Evolutionary conservation across 2,329 filamentous ascomycete species (phyloP), one percentile per base, ranked within the genome.

Genomic region (Dothideomycetes sp.): DNA sequence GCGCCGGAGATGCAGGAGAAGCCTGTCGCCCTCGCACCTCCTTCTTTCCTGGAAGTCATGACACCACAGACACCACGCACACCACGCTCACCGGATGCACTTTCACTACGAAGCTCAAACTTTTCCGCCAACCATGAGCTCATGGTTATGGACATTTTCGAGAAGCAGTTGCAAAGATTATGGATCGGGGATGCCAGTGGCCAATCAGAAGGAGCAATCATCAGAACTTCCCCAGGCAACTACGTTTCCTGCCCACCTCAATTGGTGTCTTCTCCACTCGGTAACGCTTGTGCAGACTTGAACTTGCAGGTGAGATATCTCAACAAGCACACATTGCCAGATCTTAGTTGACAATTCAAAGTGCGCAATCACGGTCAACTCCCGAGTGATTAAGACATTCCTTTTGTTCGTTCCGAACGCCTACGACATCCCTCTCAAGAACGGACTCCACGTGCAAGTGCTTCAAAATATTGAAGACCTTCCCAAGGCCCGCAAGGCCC

Each of bases 71-170:
- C 66, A 39, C 68, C 66, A 46, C 63, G 59, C 47, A 72, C 70
- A 11, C 68, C 72, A 14, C 68, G 70, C 36, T 65, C 66, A 47
- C 79, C 74, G 1, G 54, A 72, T 16, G 36, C 47, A 29, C 41
- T 42, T 10, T 51, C 49, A 8, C 19, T 36, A 8, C 44, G 40
- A 32, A 37, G 35, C 2, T 45, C 80, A 44, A 59, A 82, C 9
- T 79, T 84, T 44, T 80, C 84, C 46, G 81, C 85, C 60, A 84
- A 81, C 59, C 79, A 85, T 53, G 82, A 87, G 58, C 79, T 87
- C 45, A 87, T 87, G 81, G 81, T 84, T 44, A 86, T 84, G 61
- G 85, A 84, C 56, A 66, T 88, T 18, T 85, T 85, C 59, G 82
- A 87, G 58, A 81, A 87, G 56, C 81, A 86, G 61, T 85, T 80